Percentiles rank a stretch among this genome's conserved stretches.
Evolutionary conservation across 1,139 yeast species (phyloP).

Genomic region (Diutina siamensis): DNA sequence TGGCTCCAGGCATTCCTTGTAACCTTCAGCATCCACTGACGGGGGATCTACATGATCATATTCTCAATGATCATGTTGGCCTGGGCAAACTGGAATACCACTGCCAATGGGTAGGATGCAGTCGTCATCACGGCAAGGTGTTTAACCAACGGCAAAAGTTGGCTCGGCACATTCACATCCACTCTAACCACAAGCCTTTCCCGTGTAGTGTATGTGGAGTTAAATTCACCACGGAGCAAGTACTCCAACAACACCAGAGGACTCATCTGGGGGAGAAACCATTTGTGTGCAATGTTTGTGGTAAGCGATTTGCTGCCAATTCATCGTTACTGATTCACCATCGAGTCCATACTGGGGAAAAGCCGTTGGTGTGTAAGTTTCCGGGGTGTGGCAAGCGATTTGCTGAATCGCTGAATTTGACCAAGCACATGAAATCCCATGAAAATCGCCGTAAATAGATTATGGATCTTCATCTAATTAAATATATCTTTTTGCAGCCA

Average conservation of each 20-base stretch:
- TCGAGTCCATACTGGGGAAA: slow-evolving; percentile 49
- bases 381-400: slow-evolving; percentile 78
- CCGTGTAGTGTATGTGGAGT: slow-evolving; percentile 58
- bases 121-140: slow-evolving; percentile 43
- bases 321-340: slow-evolving; percentile 44
- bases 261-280: slow-evolving; percentile 82
- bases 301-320: slow-evolving; percentile 41
- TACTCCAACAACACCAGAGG: slow-evolving; percentile 65
- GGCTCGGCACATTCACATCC: slow-evolving; percentile 76
- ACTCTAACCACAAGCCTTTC: slow-evolving; percentile 75
- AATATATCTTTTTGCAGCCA: too few relatives aligned
- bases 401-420: slow-evolving; percentile 79
- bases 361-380: slow-evolving; percentile 70
- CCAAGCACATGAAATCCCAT: slow-evolving; percentile 77
- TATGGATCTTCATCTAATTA: too few relatives aligned
- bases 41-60: slow-evolving; percentile 58
- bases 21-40: slow-evolving; percentile 34
- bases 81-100: slow-evolving; percentile 58
- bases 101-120: slow-evolving; percentile 76
- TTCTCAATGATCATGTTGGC: slow-evolving; percentile 57
- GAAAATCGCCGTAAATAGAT: too few relatives aligned
- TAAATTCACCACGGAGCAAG: slow-evolving; percentile 54
- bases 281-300: slow-evolving; percentile 35
- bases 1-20: slow-evolving; percentile 33
- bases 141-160: slow-evolving; percentile 82